phyloP scores from a whole-genome alignment of 192 early-diverging fungal genomes.

The Coemansia sp. region DNA sequence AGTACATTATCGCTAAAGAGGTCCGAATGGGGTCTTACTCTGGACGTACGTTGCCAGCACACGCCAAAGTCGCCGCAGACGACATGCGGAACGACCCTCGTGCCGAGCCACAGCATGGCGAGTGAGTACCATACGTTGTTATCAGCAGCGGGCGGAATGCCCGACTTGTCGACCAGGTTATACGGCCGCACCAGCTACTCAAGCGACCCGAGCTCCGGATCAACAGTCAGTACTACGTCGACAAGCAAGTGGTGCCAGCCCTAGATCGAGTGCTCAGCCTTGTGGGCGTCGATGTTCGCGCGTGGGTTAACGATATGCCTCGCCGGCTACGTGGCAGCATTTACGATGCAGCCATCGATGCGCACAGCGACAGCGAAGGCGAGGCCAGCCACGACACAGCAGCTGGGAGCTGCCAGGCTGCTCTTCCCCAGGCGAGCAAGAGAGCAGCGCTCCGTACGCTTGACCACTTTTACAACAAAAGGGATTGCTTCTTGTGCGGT shows the following conservation, averaged over 20 bases:
- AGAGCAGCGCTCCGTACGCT: slow-evolving; percentile 27
- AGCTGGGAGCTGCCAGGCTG: not conserved
- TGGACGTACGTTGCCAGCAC: slow-evolving; percentile 63
- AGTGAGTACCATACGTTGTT: slow-evolving; percentile 90
- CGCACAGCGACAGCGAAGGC: slow-evolving; percentile 10
- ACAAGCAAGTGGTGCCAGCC: slow-evolving; percentile 81
- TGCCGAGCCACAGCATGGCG: slow-evolving; percentile 82
- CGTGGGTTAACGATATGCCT: slow-evolving; percentile 42
- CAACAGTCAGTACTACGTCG: slow-evolving; percentile 84
- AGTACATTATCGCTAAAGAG: slow-evolving; percentile 90
- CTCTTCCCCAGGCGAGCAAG: not conserved
- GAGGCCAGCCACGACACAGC: not conserved
- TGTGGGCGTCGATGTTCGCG: slow-evolving; percentile 65
- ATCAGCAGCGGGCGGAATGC: slow-evolving; percentile 67
- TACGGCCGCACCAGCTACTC: slow-evolving; percentile 69
- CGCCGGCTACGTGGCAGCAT: slow-evolving; percentile 22
- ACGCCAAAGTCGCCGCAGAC: slow-evolving; percentile 70
- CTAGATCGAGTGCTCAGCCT: slow-evolving; percentile 78
- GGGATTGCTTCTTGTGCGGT: slow-evolving; percentile 41
- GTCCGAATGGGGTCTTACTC: slow-evolving; percentile 80
- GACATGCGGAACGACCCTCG: slow-evolving; percentile 72
- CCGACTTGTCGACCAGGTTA: slow-evolving; percentile 73
- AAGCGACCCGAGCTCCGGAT: slow-evolving; percentile 65
- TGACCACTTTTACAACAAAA: slow-evolving; percentile 39
- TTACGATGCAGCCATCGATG: slow-evolving; percentile 12